Evolutionary conservation across 2,329 filamentous ascomycete genomes (phyloP), one percentile per base, ranked within the genome.

Genomic region (Hymenoscyphus linearis): DNA sequence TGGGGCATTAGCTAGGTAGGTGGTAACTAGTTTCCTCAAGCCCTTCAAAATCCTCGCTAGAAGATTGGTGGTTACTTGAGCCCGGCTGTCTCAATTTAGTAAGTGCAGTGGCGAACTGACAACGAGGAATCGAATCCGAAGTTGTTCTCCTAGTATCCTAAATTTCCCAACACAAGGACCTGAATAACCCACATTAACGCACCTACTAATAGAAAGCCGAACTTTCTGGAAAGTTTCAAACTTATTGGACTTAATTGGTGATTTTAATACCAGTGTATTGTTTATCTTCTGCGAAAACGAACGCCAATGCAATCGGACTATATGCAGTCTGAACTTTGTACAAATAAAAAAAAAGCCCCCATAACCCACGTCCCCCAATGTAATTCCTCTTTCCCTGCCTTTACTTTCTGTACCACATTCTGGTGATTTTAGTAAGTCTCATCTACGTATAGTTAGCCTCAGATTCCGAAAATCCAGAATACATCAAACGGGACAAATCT

Each of bases 331-430:
- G 59, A 63, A 64, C 63, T 68, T 68, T 69, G 57, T 69, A 69
- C 68, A 69, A 58, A 31, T 31, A 56, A 65, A 68, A 47, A 58
- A 58, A 64, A 62, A 62, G 55, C 57, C 44, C 36, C 34, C 57
- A 18, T 59, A 35, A 18, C n/a, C 50, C 36, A 54, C 36, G 6
- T 31, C 13, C 35, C 22, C n/a, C 22, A 31, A n/a, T 27, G 18
- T 34, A 22, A 55, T 37, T 60, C 52, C 52, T 14, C 40, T 2
- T 57, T 60, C 9, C 10, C 16, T 40, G 50, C 40, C n/a, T 64
- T 59, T 79, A 85, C 76, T 82, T 80, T 70, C 82, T 76, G 73
- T 84, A 84, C 82, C 82, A 85, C 75, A 82, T 80, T 56, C 59
- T 62, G 35, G 78, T 82, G 61, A 83, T 80, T 72, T 76, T 76